Conservation (phyloP, 2,329 filamentous ascomycete genomes). For the Colletotrichum sp. region DNA sequence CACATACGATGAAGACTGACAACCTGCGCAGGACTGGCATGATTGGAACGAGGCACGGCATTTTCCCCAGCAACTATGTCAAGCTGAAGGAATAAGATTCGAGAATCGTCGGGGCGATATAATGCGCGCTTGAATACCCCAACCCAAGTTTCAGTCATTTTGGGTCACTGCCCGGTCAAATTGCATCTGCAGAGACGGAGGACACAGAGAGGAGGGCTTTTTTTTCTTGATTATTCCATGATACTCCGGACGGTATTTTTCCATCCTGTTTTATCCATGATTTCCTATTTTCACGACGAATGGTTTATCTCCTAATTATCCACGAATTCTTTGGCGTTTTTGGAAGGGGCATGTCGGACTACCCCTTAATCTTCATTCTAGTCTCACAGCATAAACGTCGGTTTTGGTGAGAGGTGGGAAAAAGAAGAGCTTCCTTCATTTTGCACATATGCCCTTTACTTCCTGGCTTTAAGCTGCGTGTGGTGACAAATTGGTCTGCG, state of each 20-base stretch:
- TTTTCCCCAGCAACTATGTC: conserved; percentile 87
- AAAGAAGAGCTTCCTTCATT: not conserved
- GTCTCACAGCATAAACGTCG: conserved; percentile 9
- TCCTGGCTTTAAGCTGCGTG: not conserved
- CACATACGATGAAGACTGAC: not conserved
- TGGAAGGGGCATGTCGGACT: not conserved
- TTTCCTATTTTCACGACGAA: conserved; percentile 7
- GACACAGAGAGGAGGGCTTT: not conserved
- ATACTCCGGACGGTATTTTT: conserved; percentile 13
- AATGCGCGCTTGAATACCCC: conserved; percentile 3
- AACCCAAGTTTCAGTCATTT: not conserved
- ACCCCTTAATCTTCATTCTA: not conserved
- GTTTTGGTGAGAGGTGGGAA: not conserved
- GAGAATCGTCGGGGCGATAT: not conserved
- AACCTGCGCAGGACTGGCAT: conserved; percentile 74
- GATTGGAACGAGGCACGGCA: conserved; percentile 83
- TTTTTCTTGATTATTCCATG: conserved; percentile 6
- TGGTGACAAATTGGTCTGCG: not conserved
- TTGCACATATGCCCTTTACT: not conserved
- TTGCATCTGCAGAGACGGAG: not conserved
- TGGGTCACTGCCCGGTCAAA: not conserved
- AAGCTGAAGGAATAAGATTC: conserved; percentile 59
- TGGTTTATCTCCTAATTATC: not conserved
- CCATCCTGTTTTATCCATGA: conserved; percentile 7
- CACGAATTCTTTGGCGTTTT: conserved; percentile 2